These are phyloP conservation scores for Rubia yunnanensis DNA, from an alignment of 257 asterid genomes.

Conservation along the genomic window DNA sequence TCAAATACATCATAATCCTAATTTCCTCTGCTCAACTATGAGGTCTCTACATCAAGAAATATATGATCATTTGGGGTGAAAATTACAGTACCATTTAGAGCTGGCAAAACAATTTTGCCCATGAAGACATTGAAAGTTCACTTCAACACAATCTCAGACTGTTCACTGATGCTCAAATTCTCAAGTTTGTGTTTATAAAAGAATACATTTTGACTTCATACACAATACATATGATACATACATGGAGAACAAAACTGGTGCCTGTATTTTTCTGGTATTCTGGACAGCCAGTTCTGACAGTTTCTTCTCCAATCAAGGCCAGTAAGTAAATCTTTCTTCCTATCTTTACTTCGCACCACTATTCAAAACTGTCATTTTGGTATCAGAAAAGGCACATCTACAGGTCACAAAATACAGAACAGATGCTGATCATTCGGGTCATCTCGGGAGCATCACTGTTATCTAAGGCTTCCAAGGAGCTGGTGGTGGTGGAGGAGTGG, in stretches of 20 bases:
- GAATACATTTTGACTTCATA: slow-evolving; percentile 23
- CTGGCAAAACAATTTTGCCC: not conserved
- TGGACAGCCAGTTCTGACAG: not conserved
- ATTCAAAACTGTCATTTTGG: slow-evolving; percentile 12
- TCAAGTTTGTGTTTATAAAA: slow-evolving; percentile 16
- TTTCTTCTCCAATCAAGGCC: slow-evolving; percentile 9
- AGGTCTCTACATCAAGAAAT: not conserved
- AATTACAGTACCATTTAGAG: not conserved
- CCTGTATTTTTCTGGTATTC: slow-evolving; percentile 6
- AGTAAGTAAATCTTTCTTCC: slow-evolving; percentile 9
- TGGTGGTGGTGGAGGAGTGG: slow-evolving; percentile 94
- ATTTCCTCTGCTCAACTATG: not conserved
- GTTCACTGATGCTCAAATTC: slow-evolving; percentile 13
- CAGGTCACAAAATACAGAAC: slow-evolving; percentile 12
- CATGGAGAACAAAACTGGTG: slow-evolving; percentile 5
- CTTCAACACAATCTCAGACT: slow-evolving; percentile 11
- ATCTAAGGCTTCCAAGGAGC: slow-evolving; percentile 95
- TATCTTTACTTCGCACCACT: slow-evolving; percentile 5
- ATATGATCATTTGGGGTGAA: not conserved
- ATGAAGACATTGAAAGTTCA: not conserved
- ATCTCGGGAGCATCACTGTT: not conserved
- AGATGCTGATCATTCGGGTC: not conserved
- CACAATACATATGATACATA: slow-evolving; percentile 19
- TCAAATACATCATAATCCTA: not conserved
- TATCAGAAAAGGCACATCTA: slow-evolving; percentile 22